Evolutionary conservation across 2,329 filamentous ascomycete genomes (phyloP).

Genomic region (Orbilia brochopaga): DNA sequence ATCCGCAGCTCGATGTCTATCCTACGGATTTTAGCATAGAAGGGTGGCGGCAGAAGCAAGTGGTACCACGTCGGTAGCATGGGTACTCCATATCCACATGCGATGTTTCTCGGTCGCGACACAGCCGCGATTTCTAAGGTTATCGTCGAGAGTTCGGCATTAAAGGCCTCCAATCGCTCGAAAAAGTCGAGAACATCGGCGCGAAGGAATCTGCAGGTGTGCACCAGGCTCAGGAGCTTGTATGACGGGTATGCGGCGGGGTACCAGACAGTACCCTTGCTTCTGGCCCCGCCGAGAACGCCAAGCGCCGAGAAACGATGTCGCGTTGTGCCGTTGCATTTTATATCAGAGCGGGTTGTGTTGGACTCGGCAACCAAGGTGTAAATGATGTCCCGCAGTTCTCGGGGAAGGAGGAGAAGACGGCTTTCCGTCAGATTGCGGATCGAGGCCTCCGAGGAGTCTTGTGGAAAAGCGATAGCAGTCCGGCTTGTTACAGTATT

Average conservation of each 20-base stretch:
- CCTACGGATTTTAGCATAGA: neutral
- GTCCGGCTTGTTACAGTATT: neutral
- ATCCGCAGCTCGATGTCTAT: neutral
- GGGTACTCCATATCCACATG: neutral
- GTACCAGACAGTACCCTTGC: no score
- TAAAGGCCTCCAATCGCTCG: neutral
- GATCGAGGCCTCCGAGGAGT: neutral
- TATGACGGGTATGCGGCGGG: conserved; percentile 5
- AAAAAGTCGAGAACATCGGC: conserved; percentile 10
- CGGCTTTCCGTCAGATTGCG: conserved; percentile 6
- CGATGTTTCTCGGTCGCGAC: neutral
- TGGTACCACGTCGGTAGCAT: conserved; percentile 13
- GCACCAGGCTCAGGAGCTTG: conserved; percentile 6
- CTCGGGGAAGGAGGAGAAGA: conserved; percentile 9
- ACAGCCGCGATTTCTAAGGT: conserved; percentile 1
- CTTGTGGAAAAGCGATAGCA: neutral
- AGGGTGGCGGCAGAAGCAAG: conserved; percentile 5
- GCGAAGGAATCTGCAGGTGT: conserved; percentile 13
- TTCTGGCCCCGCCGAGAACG: no score
- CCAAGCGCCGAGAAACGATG: neutral
- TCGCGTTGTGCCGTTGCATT: conserved; percentile 24
- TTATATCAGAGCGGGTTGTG: neutral
- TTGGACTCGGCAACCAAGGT: neutral
- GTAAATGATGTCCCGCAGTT: conserved; percentile 16
- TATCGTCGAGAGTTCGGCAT: neutral